Conservation (phyloP, 2,329 filamentous ascomycete species). For the Plenodomus tracheiphilus region DNA sequence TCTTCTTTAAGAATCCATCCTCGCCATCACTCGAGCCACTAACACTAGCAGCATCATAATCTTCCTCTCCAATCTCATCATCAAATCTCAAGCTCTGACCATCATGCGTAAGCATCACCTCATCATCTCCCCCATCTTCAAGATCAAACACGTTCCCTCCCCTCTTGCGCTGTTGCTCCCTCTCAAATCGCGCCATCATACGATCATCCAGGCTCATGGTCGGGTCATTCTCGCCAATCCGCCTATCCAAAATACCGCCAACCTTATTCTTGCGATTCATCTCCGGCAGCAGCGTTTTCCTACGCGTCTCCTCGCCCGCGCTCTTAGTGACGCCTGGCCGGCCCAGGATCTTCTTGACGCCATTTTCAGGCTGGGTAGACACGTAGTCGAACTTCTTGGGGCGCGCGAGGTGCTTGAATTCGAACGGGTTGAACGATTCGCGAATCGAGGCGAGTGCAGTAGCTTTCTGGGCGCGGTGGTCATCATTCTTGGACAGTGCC, state of each 20-base stretch:
- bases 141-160: slow-evolving; percentile 85
- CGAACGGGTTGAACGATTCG: slow-evolving; percentile 97
- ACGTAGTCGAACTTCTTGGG: slow-evolving; percentile 86
- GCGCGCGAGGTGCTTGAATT: slow-evolving; percentile 78
- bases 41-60: slow-evolving; percentile 79
- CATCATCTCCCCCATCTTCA: slow-evolving; percentile 76
- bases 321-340: slow-evolving; percentile 85
- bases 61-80: slow-evolving; percentile 59
- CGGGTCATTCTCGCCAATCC: slow-evolving; percentile 94
- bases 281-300: slow-evolving; percentile 83
- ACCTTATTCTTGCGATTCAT: slow-evolving; percentile 89
- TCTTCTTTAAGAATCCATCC: slow-evolving; percentile 45
- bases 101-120: slow-evolving; percentile 77
- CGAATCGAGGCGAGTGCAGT: slow-evolving; percentile 83
- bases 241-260: slow-evolving; percentile 86
- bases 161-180: slow-evolving; percentile 82
- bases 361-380: slow-evolving; percentile 59
- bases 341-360: slow-evolving; percentile 63
- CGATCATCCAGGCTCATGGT: slow-evolving; percentile 92
- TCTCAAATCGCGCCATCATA: slow-evolving; percentile 86
- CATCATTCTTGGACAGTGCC: slow-evolving; percentile 67
- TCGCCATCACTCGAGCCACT: slow-evolving; percentile 51
- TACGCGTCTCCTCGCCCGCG: slow-evolving; percentile 81
- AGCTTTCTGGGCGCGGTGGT: slow-evolving; percentile 76
- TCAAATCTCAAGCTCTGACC: slow-evolving; percentile 74